Evolutionary conservation across 2,329 filamentous ascomycete genomes (phyloP).

Genomic region (Ceratocystis lukuohia): DNA sequence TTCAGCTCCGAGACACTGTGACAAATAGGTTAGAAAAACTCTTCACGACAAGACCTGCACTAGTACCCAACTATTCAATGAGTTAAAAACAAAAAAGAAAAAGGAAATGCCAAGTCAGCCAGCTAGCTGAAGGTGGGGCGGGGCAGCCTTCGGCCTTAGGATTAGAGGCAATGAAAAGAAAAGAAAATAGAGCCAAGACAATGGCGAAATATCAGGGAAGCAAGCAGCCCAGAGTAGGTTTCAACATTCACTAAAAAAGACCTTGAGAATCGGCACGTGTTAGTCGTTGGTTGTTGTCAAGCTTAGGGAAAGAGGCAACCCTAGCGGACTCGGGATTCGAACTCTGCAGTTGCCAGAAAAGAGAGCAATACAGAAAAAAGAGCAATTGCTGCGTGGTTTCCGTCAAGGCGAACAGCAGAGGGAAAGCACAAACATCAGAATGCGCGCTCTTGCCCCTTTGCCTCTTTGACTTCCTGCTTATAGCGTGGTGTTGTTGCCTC

Average conservation of each 20-base stretch:
- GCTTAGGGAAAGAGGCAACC: background rate
- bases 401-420: background rate
- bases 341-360: background rate
- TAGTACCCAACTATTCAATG: too few species aligned
- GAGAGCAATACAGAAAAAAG: background rate
- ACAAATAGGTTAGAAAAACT: too few species aligned
- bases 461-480: background rate
- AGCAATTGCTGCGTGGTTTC: background rate
- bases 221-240: background rate
- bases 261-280: background rate
- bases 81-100: too few species aligned
- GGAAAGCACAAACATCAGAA: background rate
- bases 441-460: background rate
- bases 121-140: background rate
- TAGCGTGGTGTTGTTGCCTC: background rate
- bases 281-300: background rate
- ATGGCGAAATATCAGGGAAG: background rate
- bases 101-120: too few species aligned
- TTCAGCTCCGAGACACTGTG: too few species aligned
- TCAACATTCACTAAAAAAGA: background rate
- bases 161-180: background rate
- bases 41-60: too few species aligned
- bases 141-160: background rate
- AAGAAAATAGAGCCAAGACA: background rate
- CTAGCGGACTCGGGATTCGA: background rate